Evolutionary conservation across 805 yeast genomes (phyloP).

Genomic region (Candida nitratophila): DNA sequence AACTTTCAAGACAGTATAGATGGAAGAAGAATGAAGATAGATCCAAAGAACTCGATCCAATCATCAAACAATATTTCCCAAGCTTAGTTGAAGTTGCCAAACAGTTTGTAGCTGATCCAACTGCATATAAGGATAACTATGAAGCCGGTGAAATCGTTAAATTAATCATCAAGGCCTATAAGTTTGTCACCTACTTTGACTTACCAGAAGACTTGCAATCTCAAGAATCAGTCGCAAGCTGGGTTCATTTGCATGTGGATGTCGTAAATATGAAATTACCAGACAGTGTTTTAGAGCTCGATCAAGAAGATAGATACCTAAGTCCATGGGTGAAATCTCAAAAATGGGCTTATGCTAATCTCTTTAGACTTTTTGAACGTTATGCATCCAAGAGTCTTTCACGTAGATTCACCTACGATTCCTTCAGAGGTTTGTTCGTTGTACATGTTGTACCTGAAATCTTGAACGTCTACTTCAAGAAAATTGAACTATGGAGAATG

Average conservation of each 20-base stretch:
- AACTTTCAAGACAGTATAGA: slow-evolving; percentile 66
- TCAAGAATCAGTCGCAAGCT: slow-evolving; percentile 42
- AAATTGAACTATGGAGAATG: slow-evolving; percentile 69
- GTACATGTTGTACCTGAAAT: slow-evolving; percentile 67
- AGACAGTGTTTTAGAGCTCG: slow-evolving; percentile 38
- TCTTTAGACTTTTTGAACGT: slow-evolving; percentile 62
- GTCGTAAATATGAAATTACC: slow-evolving; percentile 60
- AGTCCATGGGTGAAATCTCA: slow-evolving; percentile 68
- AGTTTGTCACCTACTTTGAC: slow-evolving; percentile 75
- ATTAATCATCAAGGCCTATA: slow-evolving; percentile 68
- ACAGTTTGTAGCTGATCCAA: slow-evolving; percentile 33
- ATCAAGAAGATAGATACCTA: slow-evolving; percentile 41
- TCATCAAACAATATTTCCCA: slow-evolving; percentile 63
- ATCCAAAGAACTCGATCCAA: slow-evolving; percentile 42
- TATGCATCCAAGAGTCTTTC: slow-evolving; percentile 50
- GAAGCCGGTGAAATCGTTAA: slow-evolving; percentile 66
- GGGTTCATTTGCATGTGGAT: slow-evolving; percentile 74
- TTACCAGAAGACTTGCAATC: slow-evolving; percentile 63
- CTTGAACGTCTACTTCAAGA: slow-evolving; percentile 52
- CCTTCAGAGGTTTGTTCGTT: slow-evolving; percentile 49
- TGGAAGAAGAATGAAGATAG: slow-evolving; percentile 64
- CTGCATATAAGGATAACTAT: slow-evolving; percentile 13
- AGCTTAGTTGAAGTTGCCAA: slow-evolving; percentile 60
- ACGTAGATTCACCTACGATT: slow-evolving; percentile 47
- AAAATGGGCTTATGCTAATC: slow-evolving; percentile 85